phyloP scores from a whole-genome alignment of 805 yeast species.

The Wickerhamiella spandovensis region DNA sequence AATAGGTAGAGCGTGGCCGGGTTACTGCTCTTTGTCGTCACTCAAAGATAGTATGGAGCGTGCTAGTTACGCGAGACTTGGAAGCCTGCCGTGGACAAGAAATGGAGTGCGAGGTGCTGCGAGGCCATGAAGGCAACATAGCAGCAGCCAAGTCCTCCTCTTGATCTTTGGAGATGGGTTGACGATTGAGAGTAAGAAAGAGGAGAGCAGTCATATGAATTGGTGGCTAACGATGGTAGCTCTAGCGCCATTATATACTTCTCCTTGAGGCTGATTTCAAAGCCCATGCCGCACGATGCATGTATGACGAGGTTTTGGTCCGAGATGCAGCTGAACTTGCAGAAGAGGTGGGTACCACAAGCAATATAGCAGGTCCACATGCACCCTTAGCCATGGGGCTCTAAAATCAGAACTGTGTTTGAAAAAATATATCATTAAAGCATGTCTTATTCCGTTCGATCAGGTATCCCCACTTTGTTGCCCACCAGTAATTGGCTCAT shows the following conservation, averaged over 20 bases:
- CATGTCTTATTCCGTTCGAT: too few relatives aligned
- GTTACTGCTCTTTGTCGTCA: neutral
- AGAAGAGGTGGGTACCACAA: neutral
- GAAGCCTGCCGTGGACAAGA: neutral
- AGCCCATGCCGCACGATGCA: neutral
- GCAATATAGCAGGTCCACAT: too few relatives aligned
- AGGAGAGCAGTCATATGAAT: neutral
- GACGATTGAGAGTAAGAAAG: neutral
- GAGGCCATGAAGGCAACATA: neutral
- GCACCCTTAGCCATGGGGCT: too few relatives aligned
- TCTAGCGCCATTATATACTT: neutral
- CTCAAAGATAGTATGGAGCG: neutral
- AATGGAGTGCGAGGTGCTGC: neutral
- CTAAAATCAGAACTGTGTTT: too few relatives aligned
- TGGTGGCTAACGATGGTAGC: neutral
- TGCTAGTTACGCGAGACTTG: neutral
- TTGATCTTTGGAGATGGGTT: neutral
- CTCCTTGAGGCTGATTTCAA: neutral
- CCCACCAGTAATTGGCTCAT: neutral
- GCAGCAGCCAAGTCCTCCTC: neutral
- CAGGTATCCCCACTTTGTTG: neutral
- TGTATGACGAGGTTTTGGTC: neutral
- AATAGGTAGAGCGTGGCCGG: too few relatives aligned
- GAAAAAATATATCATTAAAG: too few relatives aligned
- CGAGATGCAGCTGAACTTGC: neutral